Evolutionary conservation across 345 rosid species (phyloP), one percentile per base, ranked within the genome.

Genomic region (Punica granatum): DNA sequence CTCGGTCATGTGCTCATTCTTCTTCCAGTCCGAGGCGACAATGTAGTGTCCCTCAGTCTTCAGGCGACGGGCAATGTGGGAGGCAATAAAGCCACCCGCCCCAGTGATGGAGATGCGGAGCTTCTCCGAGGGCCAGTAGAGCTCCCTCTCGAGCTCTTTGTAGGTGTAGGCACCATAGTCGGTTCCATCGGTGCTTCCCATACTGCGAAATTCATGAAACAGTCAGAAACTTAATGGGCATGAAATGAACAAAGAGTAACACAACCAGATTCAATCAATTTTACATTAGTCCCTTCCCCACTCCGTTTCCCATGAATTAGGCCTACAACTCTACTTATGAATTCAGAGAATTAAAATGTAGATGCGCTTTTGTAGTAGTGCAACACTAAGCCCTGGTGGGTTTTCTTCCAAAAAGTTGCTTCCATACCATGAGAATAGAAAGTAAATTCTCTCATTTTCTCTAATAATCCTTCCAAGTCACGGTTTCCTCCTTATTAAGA

Each of bases 1-100:
- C 71, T 92, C 98, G 0, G 88, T 80, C 99, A 94, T 94, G 83
- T 94, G 99, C 70, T 94, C 98, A 14, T 94, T 94, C 92, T 92
- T 94, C 88, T 94, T 94, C 99, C 99, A 94, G 78, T 94, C 99
- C 4, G 99, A 94, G 63, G 99, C 99, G 69, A 92, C 87, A 51
- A 91, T 84, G 81, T 89, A 94, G 77, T 91, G 99, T 1, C 99
- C 99, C 78, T 94, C 99, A 30, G 79, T 82, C 81, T 89, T 94
- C 86, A 94, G 67, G 74, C 99, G 99, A 21, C 99, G 91, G 73
- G 99, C 98, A 74, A 94, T 91, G 87, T 94, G 99, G 59, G 99
- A 94, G 26, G 98, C 99, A 36, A 94, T 94, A 77, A 94, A 94
- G 32, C 99, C 99, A n/a, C 99, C 99, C 10, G 98, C 93, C 1